These are phyloP conservation scores for Exsudoporus frostii DNA, from an alignment of 768 basidiomycete genomes.

Conservation along the genomic window DNA sequence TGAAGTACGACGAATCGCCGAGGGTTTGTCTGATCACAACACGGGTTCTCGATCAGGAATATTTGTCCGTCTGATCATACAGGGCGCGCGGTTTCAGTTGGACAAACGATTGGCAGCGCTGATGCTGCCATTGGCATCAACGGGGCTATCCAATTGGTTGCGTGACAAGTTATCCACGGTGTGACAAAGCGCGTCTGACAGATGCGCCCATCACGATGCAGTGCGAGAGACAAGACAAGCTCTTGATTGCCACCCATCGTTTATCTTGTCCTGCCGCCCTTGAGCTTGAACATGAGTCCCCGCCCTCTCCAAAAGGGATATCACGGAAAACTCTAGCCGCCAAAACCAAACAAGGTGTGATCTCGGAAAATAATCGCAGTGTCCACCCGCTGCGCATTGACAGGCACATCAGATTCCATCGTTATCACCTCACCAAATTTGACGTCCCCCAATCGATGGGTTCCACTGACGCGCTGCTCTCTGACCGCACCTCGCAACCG, in stretches of 20 bases:
- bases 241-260: slow-evolving; percentile 15
- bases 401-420: slow-evolving; percentile 58
- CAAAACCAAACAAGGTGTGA: slow-evolving; percentile 47
- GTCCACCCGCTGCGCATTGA: slow-evolving; percentile 29
- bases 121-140: neutral
- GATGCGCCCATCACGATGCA: slow-evolving; percentile 10
- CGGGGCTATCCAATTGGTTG: neutral
- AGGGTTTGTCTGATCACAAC: slow-evolving; percentile 20
- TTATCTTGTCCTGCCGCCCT: slow-evolving; percentile 8
- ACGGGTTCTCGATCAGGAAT: slow-evolving; percentile 11
- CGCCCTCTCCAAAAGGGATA: slow-evolving; percentile 84
- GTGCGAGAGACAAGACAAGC: neutral
- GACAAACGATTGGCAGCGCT: neutral
- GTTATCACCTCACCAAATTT: slow-evolving; percentile 56
- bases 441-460: slow-evolving; percentile 36
- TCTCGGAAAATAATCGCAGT: slow-evolving; percentile 23
- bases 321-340: slow-evolving; percentile 70
- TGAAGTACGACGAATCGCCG: neutral
- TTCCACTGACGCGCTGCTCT: slow-evolving; percentile 28
- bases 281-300: slow-evolving; percentile 40
- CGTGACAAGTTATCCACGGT: slow-evolving; percentile 23
- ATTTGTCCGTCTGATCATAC: slow-evolving; percentile 4
- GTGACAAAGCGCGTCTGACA: slow-evolving; percentile 20
- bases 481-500: slow-evolving; percentile 38
- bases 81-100: slow-evolving; percentile 3